Percentiles rank a stretch among this genome's conserved stretches.
Evolutionary conservation across 192 early-diverging fungal species (phyloP).

Genomic region (Entomortierella parvispora): DNA sequence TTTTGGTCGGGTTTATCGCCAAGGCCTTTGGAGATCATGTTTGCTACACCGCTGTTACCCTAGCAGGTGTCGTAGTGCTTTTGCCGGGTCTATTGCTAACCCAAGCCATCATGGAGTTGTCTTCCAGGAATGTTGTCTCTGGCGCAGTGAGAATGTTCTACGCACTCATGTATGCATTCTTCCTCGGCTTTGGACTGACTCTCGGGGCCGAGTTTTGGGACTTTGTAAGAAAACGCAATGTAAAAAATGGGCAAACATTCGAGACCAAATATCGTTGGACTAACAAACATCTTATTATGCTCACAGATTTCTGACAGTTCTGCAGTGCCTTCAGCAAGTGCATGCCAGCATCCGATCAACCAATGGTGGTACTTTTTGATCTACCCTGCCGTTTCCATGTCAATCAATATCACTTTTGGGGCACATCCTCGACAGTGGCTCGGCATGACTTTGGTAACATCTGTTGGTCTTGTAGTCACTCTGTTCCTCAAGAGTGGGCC

Average conservation of each 20-base stretch:
- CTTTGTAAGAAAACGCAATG: conserved; percentile 28
- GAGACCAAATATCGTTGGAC: background rate
- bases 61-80: conserved; percentile 50
- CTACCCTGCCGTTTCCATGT: conserved; percentile 42
- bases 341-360: conserved; percentile 39
- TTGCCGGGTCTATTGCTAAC: conserved; percentile 52
- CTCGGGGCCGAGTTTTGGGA: conserved; percentile 45
- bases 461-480: conserved; percentile 47
- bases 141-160: conserved; percentile 54
- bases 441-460: conserved; percentile 46
- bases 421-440: conserved; percentile 51
- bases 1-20: conserved; percentile 51
- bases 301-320: conserved; percentile 9
- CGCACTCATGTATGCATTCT: conserved; percentile 56
- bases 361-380: conserved; percentile 52
- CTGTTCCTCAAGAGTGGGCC: conserved; percentile 35
- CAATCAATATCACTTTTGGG: conserved; percentile 56
- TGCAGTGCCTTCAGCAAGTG: conserved; percentile 17
- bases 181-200: conserved; percentile 49
- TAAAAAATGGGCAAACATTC: background rate
- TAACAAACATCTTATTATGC: background rate
- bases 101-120: conserved; percentile 53
- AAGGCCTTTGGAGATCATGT: conserved; percentile 48
- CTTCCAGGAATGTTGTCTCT: conserved; percentile 46
- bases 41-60: conserved; percentile 46